Evolutionary conservation across 805 yeast species (phyloP).

Genomic region (Myxozyma melibiosi): DNA sequence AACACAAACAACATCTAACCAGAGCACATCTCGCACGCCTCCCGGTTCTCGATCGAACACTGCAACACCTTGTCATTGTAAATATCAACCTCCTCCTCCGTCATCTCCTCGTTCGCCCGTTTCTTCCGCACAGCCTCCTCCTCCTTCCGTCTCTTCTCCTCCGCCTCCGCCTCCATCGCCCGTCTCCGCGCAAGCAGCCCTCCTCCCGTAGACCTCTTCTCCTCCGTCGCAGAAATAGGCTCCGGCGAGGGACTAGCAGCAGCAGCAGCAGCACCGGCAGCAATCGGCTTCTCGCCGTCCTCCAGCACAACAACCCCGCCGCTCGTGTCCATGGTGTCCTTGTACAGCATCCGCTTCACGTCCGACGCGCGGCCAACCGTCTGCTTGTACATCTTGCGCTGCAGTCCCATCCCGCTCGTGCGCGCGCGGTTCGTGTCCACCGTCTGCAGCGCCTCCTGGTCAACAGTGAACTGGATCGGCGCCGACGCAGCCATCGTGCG

Average conservation of each 20-base stretch:
- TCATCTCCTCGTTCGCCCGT: slow-evolving; percentile 41
- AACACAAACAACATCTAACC: slow-evolving; percentile 54
- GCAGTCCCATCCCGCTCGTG: background rate
- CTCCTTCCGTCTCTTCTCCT: slow-evolving; percentile 21
- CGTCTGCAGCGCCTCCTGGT: slow-evolving; percentile 49
- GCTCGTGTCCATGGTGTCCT: background rate
- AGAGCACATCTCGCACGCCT: slow-evolving; percentile 98
- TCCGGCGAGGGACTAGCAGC: background rate
- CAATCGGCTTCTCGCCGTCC: background rate
- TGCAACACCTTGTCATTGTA: slow-evolving; percentile 92
- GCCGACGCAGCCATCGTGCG: slow-evolving; percentile 97
- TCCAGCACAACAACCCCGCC: background rate
- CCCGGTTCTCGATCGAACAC: slow-evolving; percentile 96
- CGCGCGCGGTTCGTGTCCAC: slow-evolving; percentile 27
- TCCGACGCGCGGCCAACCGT: slow-evolving; percentile 15
- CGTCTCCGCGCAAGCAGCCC: slow-evolving; percentile 12
- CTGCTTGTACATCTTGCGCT: slow-evolving; percentile 19
- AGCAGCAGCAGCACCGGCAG: background rate
- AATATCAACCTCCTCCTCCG: slow-evolving; percentile 66
- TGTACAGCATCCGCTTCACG: slow-evolving; percentile 2
- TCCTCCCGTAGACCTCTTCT: background rate
- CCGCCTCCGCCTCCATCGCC: slow-evolving; percentile 39
- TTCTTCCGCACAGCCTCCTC: slow-evolving; percentile 12
- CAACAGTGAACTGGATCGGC: slow-evolving; percentile 89
- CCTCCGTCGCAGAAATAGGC: background rate